Base-by-base conservation (phyloP, 2,329 filamentous ascomycete species). In the Emergomyces orientalis region DNA sequence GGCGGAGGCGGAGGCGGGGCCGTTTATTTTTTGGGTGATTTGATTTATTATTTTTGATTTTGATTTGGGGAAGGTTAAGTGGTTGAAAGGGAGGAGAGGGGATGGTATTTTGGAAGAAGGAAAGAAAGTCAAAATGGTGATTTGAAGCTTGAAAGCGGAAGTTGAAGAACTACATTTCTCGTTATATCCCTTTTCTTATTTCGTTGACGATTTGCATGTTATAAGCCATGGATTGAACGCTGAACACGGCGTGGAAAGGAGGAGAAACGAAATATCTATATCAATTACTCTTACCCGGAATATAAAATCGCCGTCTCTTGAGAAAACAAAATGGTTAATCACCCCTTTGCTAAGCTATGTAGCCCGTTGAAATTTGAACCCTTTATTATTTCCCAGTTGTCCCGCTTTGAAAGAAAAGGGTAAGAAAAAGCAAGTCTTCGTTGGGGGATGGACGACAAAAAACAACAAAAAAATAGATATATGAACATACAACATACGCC, bases 31-130 rank as follows among this genome's bases (percentile, higher is more conserved):
- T 51, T 60, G 30, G 43, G 45, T 13, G 22, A n/a, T 47, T 19
- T 49, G 58, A 60, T 49, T 5, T 13, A 1, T 25, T 25, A 22
- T 47, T 45, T 45, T 25, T n/a, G 11, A 22, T 47, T 8, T 47
- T 25, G 7, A 8, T n/a, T 43, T n/a, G 2, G 17, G 11, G 11
- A 43, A 45, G 6, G 19, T 2, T 45, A 22, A 19, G 25, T 58
- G 55, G 55, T 34, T 1, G 22, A 4, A 32, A 14, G 32, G 6
- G 22, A 64, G 62, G 22, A 64, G 62, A 66, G 65, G 64, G 57
- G 63, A 62, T 52, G 65, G 64, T 54, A 62, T 62, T 55, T 65
- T 64, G 62, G 64, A 69, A 22, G 4, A 9, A 7, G 19, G 1
- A n/a, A 45, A n/a, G 2, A n/a, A 7, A 25, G 2, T 25, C 11